These are phyloP conservation scores for Fagus sylvatica DNA, from an alignment of 306 rosid species.

Conservation along the genomic window DNA sequence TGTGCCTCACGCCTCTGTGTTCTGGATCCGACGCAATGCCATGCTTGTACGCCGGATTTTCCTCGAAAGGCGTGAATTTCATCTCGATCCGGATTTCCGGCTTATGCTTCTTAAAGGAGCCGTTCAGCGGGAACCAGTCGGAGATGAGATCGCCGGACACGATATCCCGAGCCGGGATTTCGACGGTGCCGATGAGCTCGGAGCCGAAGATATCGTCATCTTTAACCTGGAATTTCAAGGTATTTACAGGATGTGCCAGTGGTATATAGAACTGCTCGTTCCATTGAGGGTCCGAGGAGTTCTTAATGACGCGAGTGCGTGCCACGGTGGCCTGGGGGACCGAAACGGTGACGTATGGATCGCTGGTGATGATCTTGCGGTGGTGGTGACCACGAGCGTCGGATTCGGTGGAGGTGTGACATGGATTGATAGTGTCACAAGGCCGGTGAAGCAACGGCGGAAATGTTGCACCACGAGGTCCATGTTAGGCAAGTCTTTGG, in stretches of 20 bases:
- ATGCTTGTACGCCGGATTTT: constrained; percentile 40
- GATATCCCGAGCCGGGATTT: constrained; percentile 50
- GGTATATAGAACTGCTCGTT: constrained; percentile 64
- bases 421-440: constrained; percentile 41
- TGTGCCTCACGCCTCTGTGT: constrained; percentile 52
- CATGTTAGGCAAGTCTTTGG: constrained; percentile 73
- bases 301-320: constrained; percentile 81
- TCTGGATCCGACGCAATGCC: constrained; percentile 81
- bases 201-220: constrained; percentile 85
- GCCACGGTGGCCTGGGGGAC: constrained; percentile 89
- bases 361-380: constrained; percentile 42
- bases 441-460: constrained; percentile 82
- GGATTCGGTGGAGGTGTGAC: constrained; percentile 32
- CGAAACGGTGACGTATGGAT: constrained; percentile 69
- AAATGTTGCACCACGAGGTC: constrained; percentile 63
- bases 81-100: constrained; percentile 35
- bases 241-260: constrained; percentile 61
- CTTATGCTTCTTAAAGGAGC: no score
- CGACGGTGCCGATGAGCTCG: constrained; percentile 51
- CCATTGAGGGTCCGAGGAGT: constrained; percentile 66
- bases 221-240: constrained; percentile 72
- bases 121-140: constrained; percentile 1
- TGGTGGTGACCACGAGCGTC: constrained; percentile 6
- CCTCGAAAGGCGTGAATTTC: constrained; percentile 52
- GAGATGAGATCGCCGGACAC: constrained; percentile 42